Evolutionary conservation across 805 yeast genomes (phyloP), one percentile per base, ranked within the genome.

Genomic region (Naumovozyma castellii): DNA sequence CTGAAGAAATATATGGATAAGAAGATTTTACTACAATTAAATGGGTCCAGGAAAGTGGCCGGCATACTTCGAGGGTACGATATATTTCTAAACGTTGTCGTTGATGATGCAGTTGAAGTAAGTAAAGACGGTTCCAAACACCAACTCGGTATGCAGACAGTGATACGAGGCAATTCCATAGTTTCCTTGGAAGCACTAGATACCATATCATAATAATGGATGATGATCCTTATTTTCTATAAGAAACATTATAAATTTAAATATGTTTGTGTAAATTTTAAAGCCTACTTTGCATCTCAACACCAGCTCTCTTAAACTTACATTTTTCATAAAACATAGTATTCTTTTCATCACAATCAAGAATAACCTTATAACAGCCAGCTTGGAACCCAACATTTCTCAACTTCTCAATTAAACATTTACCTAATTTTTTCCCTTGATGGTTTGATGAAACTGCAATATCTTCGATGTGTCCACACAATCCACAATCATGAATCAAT

Each of bases 391-490:
- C 96, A 22, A 83, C 54, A 18, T 67, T 64, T 3, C 80, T 72
- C 54, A 90, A 67, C 6, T 73, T 66, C 14, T 69, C 65, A 48
- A 90, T 84, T 61, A 90, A 58, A 14, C 69, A 63, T 48, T 70
- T 66, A 0, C 98, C 98, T 35, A 90, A 65, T 49, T 76, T 76
- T 56, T 80, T 78, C 5, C 98, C 98, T 55, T 88, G 97, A 56
- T 84, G 84, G 15, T 69, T 64, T 22, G 59, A 56, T 15, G 77
- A 69, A 3, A 90, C 94, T 1, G 97, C 81, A 44, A 90, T 90
- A 58, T 90, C 98, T 56, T 90, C 98, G 46, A 90, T 82, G 64
- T 90, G 97, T 2, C 97, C 97, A 3, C 85, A 94, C 38, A 71
- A 61, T 0, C 95, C 94, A 58, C 92, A 78, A 31, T 67, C 75